Evolutionary conservation across 164 flowering plant species (phyloP).

Genomic region (Platanus orientalis): DNA sequence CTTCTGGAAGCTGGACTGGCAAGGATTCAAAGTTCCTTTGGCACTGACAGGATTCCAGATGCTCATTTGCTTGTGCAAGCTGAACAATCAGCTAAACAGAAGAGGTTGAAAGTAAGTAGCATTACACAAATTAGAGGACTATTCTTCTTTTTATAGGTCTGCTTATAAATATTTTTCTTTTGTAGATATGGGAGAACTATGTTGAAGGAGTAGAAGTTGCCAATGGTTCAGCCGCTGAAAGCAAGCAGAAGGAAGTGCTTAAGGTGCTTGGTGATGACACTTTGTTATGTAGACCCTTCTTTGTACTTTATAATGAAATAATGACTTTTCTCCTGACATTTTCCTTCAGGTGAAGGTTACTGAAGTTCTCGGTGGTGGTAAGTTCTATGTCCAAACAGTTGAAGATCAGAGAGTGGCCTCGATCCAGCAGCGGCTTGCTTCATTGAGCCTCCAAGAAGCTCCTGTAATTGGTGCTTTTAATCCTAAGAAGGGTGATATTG

Average conservation of each 20-base stretch:
- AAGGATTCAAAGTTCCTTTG: slow-evolving; percentile 72
- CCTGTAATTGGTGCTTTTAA: slow-evolving; percentile 84
- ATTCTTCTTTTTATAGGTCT: not conserved
- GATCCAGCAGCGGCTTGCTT: slow-evolving; percentile 77
- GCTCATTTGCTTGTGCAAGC: slow-evolving; percentile 75
- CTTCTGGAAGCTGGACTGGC: slow-evolving; percentile 95
- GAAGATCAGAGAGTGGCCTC: slow-evolving; percentile 73
- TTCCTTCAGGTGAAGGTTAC: slow-evolving; percentile 72
- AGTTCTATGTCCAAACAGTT: slow-evolving; percentile 79
- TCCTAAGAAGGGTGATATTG: slow-evolving; percentile 91
- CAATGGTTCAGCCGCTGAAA: slow-evolving; percentile 52
- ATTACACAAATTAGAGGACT: too few species aligned
- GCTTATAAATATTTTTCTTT: slow-evolving; percentile 5
- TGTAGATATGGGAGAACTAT: slow-evolving; percentile 92
- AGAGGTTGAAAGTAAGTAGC: slow-evolving; percentile 65
- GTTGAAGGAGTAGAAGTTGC: slow-evolving; percentile 87
- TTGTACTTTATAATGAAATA: not conserved
- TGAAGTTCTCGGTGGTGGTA: slow-evolving; percentile 88
- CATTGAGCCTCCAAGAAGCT: slow-evolving; percentile 69
- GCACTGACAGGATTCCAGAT: slow-evolving; percentile 77
- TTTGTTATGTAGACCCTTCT: not conserved
- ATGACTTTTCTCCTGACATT: not conserved
- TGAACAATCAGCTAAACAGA: slow-evolving; percentile 74
- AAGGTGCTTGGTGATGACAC: slow-evolving; percentile 44
- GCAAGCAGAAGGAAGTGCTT: slow-evolving; percentile 74